Base-by-base conservation (phyloP, 2,329 filamentous ascomycete genomes). In the Albifimbria verrucaria region DNA sequence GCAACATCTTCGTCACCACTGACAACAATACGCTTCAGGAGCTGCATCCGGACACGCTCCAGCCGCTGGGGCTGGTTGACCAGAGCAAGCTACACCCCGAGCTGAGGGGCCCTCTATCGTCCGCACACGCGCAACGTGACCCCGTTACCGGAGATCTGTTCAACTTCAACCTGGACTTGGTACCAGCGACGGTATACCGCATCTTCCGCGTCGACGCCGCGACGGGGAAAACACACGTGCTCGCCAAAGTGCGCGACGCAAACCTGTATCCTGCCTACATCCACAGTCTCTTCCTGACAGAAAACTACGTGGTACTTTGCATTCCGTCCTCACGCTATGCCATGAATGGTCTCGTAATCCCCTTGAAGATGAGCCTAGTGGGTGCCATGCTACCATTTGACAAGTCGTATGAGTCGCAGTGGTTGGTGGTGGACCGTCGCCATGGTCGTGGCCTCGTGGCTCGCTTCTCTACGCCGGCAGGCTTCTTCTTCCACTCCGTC, bases 401-500 rank as follows among this genome's bases (percentile, higher is more conserved):
- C 61, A 57, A 74, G 1, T 71, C 71, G 1, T 76, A 77, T 21
- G 74, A 77, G 39, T 84, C 83, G 36, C 81, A 71, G 24, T 95
- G 91, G 90, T 83, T 89, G 57, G 81, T 95, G 1, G 69, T 95
- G 18, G 89, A 94, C 65, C 82, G 90, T 2, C 75, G 65, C 3
- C 69, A 75, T 2, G 79, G 77, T 4, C 76, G 77, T 47, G 89
- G 90, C 0, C 72, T 94, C 0, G 78, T 94, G 0, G 86, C 83
- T 7, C 81, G 78, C 2, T 92, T 88, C 62, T 79, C 86, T 18
- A 87, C 82, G 17, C 77, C 82, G 0, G 80, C 88, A 0, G 85
- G 85, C 46, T 95, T 92, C 74, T 87, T 84, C 68, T 95, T 95
- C 68, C 90, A 96, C 69, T 83, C 82, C 0, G 75, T 90, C 64